Conservation (phyloP, 2,329 filamentous ascomycete genomes). For the Raffaelea arxii region DNA sequence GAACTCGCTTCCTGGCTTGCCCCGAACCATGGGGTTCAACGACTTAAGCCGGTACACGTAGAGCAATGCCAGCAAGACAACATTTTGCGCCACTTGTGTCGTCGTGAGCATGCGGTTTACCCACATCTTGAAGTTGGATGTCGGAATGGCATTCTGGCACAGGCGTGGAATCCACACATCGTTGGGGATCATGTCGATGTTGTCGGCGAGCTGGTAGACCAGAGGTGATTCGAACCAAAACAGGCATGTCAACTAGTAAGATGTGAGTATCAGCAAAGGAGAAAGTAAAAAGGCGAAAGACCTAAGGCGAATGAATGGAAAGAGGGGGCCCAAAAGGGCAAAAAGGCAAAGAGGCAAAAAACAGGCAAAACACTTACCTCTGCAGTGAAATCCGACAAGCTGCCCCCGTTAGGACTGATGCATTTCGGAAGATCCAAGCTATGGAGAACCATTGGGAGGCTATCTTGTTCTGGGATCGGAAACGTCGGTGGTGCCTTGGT, state of each 20-base stretch:
- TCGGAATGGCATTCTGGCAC: constrained; percentile 63
- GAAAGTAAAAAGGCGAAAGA: neutral
- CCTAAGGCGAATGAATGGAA: neutral
- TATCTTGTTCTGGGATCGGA: constrained; percentile 26
- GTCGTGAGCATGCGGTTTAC: constrained; percentile 83
- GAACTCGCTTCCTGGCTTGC: constrained; percentile 89
- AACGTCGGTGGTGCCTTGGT: constrained; percentile 14
- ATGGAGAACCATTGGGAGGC: constrained; percentile 38
- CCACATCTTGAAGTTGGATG: constrained; percentile 83
- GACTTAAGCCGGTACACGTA: constrained; percentile 93
- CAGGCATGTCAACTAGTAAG: constrained; percentile 72
- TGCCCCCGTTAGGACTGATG: constrained; percentile 67
- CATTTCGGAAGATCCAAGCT: constrained; percentile 64
- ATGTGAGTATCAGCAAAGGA: constrained; percentile 1
- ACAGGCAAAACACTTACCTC: constrained; percentile 45
- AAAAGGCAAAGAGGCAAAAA: too few species aligned
- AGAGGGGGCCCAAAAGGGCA: neutral
- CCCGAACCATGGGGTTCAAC: constrained; percentile 79
- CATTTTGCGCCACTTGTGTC: constrained; percentile 93
- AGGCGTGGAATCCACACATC: constrained; percentile 40
- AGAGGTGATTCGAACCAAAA: constrained; percentile 94
- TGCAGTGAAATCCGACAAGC: constrained; percentile 72
- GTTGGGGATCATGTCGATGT: constrained; percentile 34
- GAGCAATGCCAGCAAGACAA: constrained; percentile 78
- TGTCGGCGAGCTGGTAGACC: constrained; percentile 67